Evolutionary conservation across 2,329 filamentous ascomycete species (phyloP), one percentile per base, ranked within the genome.

Genomic region (Periconia sp.): DNA sequence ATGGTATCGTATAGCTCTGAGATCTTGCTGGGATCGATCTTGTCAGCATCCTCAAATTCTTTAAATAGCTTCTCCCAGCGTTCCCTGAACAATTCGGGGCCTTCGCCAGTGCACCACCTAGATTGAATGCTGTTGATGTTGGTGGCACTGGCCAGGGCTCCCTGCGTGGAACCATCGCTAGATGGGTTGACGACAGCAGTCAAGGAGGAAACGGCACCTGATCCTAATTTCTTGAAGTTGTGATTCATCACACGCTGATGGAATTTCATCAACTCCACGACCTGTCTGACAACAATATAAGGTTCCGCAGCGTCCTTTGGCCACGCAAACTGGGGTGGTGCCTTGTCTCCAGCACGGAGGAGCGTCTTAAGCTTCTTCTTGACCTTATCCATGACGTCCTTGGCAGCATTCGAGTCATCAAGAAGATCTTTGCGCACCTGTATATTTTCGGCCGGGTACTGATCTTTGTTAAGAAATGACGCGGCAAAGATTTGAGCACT

Each of bases 341-440:
- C 90, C 68, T 94, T 90, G 57, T 92, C 91, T n/a, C 93, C 94
- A 73, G 96, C 90, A 30, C 94, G 87, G 53, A 99, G 76, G 18
- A 99, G 81, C 1, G 91, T 88, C 77, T 99, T 99, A 27, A 99
- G 83, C 85, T 96, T 97, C 84, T 99, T 99, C 82, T 99, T 99
- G 52, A 99, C 94, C 76, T 96, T 97, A 76, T 99, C 95, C 90
- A 97, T 99, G 68, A 96, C 92, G 71, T 99, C 94, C 73, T 99
- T 99, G 53, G 94, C 94, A 3, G 94, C 94, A 73, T 99, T 99
- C 0, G 92, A 97, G 71, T 99, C 94, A 71, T 99, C 94, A 2
- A 99, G 79, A 7, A 99, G 82, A 74, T 97, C 92, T 71, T 99
- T 99, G 49, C 94, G 87, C 52, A 97, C 88, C 33, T 86, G 89